Base-by-base conservation (phyloP, 2,329 filamentous ascomycete genomes). In the Sporothrix sp. region DNA sequence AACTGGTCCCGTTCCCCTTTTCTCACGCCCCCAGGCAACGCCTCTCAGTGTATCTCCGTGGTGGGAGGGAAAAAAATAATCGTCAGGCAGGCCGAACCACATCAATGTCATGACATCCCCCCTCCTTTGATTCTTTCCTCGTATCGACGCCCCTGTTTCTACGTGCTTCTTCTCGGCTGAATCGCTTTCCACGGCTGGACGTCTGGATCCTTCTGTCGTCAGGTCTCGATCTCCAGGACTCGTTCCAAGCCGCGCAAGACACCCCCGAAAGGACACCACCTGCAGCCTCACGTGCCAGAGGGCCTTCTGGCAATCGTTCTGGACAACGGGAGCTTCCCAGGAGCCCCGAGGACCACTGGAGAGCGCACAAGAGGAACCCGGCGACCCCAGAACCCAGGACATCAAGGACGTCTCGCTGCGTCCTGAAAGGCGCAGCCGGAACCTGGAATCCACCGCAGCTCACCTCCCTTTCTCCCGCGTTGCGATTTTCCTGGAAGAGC, bases 61-160 rank as follows among this genome's bases (percentile, higher is more conserved):
- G 21, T 20, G 20, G 11, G 6, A 14, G 8, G 7, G 27, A 21
- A 36, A n/a, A 36, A 21, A 8, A 38, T 7, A 21, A 7, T 11
- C n/a, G 30, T 35, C 35, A 21, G 25, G 21, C 35, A 39, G 23
- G 25, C 21, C 13, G 11, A 30, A 21, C 25, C 33, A 48, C 25
- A 11, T 48, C 27, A 32, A 23, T 28, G 35, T 38, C n/a, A 48
- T 48, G 35, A 48, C 28, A n/a, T n/a, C n/a, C 30, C 42, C 30
- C 33, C 28, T 23, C 18, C 7, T 14, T 45, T n/a, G n/a, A n/a
- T n/a, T n/a, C n/a, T n/a, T n/a, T n/a, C n/a, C n/a, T n/a, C n/a
- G n/a, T n/a, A n/a, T n/a, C n/a, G n/a, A n/a, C n/a, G n/a, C n/a
- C n/a, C n/a, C n/a, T n/a, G n/a, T n/a, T n/a, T n/a, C n/a, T n/a